Percentiles rank a stretch among this genome's conserved stretches.
Evolutionary conservation across 2,329 filamentous ascomycete species (phyloP).

Genomic region (Cordyceps cicadae): DNA sequence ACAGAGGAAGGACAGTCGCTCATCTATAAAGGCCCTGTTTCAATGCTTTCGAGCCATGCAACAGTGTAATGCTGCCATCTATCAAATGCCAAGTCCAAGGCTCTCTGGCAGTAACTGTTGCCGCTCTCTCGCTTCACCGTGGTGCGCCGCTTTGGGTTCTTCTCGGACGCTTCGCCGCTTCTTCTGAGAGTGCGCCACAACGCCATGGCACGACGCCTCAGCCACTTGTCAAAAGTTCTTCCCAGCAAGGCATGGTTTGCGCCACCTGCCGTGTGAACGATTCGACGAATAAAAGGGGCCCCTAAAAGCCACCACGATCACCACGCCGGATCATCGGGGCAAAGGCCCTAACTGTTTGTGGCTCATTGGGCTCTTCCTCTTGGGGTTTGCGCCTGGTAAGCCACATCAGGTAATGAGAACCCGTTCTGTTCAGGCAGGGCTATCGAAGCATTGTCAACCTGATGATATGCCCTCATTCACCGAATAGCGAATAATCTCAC

Average conservation of each 20-base stretch:
- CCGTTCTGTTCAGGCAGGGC: neutral
- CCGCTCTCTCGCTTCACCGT: neutral
- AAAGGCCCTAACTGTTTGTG: neutral
- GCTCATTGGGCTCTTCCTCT: neutral
- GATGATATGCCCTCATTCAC: neutral
- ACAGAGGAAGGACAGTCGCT: neutral
- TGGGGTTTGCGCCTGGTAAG: neutral
- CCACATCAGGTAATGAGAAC: slow-evolving; percentile 7
- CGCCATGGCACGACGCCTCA: slow-evolving; percentile 2
- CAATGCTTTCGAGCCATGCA: neutral
- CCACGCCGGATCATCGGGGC: slow-evolving; percentile 9
- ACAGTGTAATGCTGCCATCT: neutral
- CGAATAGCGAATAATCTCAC: neutral
- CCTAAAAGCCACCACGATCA: slow-evolving; percentile 3
- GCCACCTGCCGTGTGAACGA: slow-evolving; percentile 7
- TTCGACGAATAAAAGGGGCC: slow-evolving; percentile 1
- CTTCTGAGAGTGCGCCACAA: slow-evolving; percentile 2
- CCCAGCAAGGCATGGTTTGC: neutral
- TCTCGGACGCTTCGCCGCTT: neutral
- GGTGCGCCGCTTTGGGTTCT: neutral
- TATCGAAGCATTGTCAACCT: neutral
- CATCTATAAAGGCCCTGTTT: neutral
- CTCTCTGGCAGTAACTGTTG: neutral
- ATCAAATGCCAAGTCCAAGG: neutral
- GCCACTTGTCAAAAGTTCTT: slow-evolving; percentile 10